Evolutionary conservation across 2,329 filamentous ascomycete genomes (phyloP).

Genomic region (Phaeosphaeriaceae sp.): DNA sequence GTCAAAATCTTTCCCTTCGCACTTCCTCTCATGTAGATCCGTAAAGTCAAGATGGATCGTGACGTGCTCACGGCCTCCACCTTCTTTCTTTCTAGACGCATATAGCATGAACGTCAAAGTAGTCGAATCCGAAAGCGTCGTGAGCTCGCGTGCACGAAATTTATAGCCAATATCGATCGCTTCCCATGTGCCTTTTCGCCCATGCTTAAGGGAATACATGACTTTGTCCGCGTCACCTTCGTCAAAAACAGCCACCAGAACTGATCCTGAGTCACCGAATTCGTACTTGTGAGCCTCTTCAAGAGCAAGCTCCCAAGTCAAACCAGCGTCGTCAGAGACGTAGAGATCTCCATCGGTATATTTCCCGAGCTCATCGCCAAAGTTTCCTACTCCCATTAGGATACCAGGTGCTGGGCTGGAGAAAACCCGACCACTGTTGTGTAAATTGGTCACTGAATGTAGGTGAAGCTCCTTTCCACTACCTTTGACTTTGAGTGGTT

Average conservation of each 20-base stretch:
- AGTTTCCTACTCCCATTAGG: conserved; percentile 93
- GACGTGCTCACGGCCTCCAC: conserved; percentile 63
- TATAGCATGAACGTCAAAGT: conserved; percentile 88
- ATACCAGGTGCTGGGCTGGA: conserved; percentile 93
- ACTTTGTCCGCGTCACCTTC: conserved; percentile 65
- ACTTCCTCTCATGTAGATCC: conserved; percentile 79
- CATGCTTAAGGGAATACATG: conserved; percentile 87
- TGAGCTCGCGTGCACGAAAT: conserved; percentile 75
- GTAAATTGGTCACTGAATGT: conserved; percentile 86
- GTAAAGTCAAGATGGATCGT: conserved; percentile 84
- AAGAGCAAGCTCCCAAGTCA: conserved; percentile 78
- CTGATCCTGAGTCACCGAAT: conserved; percentile 90
- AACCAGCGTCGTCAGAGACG: conserved; percentile 88
- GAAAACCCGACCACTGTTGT: conserved; percentile 84
- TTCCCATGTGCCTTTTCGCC: conserved; percentile 74
- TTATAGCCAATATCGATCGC: conserved; percentile 72
- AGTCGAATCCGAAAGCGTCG: conserved; percentile 90
- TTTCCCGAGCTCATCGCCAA: conserved; percentile 72
- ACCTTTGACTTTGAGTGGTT: conserved; percentile 70
- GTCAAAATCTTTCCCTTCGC: conserved; percentile 79
- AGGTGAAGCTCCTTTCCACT: conserved; percentile 76
- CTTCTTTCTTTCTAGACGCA: conserved; percentile 54
- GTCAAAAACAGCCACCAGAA: conserved; percentile 83
- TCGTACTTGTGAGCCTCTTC: conserved; percentile 93
- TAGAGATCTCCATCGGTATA: conserved; percentile 81